phyloP scores from a whole-genome alignment of 2,329 filamentous ascomycete species.

The Camillea tinctor region DNA sequence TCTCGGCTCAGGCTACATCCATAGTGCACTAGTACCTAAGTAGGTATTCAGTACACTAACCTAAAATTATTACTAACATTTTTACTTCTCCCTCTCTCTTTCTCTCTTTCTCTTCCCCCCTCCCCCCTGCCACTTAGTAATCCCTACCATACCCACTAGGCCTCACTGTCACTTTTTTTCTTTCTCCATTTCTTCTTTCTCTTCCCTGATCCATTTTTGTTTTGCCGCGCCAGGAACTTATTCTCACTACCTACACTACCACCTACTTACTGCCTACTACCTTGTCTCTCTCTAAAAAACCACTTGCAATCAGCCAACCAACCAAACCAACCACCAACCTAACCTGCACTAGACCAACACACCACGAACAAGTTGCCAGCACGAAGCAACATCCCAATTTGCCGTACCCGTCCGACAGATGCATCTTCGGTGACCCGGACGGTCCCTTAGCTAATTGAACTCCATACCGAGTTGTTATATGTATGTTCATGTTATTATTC shows the following conservation, averaged over 20 bases:
- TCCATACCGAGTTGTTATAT: background rate
- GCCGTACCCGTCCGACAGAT: background rate
- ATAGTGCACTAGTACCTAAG: too few species aligned
- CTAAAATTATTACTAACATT: too few species aligned
- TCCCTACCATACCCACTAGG: background rate
- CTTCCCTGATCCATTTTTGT: background rate
- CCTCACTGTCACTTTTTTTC: background rate
- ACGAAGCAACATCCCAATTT: background rate
- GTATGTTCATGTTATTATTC: too few species aligned
- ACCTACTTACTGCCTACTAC: background rate
- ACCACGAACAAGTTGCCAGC: background rate
- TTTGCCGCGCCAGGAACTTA: background rate
- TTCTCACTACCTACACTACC: background rate
- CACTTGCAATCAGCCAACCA: background rate
- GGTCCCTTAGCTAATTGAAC: background rate
- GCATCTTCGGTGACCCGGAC: background rate
- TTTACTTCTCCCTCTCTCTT: too few species aligned
- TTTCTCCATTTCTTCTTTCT: too few species aligned
- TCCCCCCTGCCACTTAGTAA: background rate
- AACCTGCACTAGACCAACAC: background rate
- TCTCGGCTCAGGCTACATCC: background rate
- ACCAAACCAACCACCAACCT: background rate
- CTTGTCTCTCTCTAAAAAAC: conserved; percentile 1
- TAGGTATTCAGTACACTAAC: too few species aligned
- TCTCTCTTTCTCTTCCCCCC: too few species aligned